These are phyloP conservation scores for Musa troglodytarum DNA, from an alignment of 176 grass and related monocot genomes.

Conservation along the genomic window DNA sequence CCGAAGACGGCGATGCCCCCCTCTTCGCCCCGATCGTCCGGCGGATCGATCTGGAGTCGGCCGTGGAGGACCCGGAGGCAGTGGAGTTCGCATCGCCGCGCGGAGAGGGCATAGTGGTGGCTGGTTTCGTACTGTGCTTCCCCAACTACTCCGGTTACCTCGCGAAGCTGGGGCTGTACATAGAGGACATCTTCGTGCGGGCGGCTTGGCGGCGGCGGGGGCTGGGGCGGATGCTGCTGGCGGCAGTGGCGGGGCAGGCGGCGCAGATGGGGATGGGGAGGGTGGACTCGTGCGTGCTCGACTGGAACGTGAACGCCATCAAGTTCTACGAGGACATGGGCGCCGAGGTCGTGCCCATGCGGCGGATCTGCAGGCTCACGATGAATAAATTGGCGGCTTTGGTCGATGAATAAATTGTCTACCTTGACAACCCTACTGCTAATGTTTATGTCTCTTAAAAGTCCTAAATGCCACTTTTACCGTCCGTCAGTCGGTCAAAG, in stretches of 20 bases:
- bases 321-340: slow-evolving; percentile 88
- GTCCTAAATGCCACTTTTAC: too few relatives aligned
- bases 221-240: slow-evolving; percentile 69
- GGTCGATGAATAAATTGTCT: background rate
- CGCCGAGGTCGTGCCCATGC: slow-evolving; percentile 74
- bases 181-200: slow-evolving; percentile 70
- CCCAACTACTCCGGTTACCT: slow-evolving; percentile 71
- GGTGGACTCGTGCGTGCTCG: slow-evolving; percentile 82
- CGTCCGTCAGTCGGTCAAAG: too few relatives aligned
- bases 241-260: slow-evolving; percentile 55
- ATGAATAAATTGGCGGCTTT: background rate
- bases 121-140: slow-evolving; percentile 59
- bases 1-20: background rate
- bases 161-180: slow-evolving; percentile 48
- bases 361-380: slow-evolving; percentile 80
- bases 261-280: slow-evolving; percentile 66
- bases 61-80: slow-evolving; percentile 36
- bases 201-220: slow-evolving; percentile 70
- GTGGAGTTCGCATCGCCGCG: slow-evolving; percentile 36
- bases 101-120: slow-evolving; percentile 23
- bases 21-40: slow-evolving; percentile 22
- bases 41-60: slow-evolving; percentile 32
- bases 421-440: background rate
- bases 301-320: slow-evolving; percentile 88
- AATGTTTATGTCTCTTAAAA: background rate